phyloP scores from a whole-genome alignment of 257 asterid species.

The Jasminum sambac region DNA sequence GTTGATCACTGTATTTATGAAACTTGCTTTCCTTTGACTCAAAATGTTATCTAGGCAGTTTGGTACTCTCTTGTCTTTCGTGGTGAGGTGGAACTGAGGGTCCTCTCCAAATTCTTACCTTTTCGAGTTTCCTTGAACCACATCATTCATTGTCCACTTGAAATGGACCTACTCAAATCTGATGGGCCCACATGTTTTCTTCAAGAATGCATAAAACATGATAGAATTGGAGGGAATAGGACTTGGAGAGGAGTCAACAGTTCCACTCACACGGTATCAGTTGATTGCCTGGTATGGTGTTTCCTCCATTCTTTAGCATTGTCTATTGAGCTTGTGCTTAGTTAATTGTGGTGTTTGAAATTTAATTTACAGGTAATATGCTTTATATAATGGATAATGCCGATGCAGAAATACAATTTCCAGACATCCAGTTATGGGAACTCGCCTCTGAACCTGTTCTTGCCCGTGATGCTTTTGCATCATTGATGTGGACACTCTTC shows the following conservation, averaged over 20 bases:
- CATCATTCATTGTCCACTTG: conserved; percentile 1
- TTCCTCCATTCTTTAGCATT: not conserved
- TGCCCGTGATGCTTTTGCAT: conserved; percentile 80
- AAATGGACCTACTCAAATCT: conserved; percentile 4
- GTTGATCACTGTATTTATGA: not conserved
- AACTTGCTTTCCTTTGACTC: not conserved
- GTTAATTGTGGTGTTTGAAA: conserved; percentile 13
- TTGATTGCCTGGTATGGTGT: conserved; percentile 3
- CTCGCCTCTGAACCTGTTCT: conserved; percentile 77
- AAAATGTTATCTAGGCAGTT: conserved; percentile 10
- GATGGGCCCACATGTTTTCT: conserved; percentile 15
- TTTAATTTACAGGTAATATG: conserved; percentile 63
- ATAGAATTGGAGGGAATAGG: conserved; percentile 7
- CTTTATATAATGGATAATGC: conserved; percentile 58
- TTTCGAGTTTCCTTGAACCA: not conserved
- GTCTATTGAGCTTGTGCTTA: conserved; percentile 11
- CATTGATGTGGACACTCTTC: conserved; percentile 91
- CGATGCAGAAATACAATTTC: conserved; percentile 48
- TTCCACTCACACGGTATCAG: not conserved
- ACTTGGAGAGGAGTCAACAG: conserved; percentile 5
- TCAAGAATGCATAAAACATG: not conserved
- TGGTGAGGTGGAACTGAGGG: not conserved
- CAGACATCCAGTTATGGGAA: conserved; percentile 83
- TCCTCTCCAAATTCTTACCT: not conserved
- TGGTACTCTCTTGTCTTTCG: not conserved